Evolutionary conservation across 176 grass and related monocot genomes (phyloP).

Genomic region (Triticum timopheevii): DNA sequence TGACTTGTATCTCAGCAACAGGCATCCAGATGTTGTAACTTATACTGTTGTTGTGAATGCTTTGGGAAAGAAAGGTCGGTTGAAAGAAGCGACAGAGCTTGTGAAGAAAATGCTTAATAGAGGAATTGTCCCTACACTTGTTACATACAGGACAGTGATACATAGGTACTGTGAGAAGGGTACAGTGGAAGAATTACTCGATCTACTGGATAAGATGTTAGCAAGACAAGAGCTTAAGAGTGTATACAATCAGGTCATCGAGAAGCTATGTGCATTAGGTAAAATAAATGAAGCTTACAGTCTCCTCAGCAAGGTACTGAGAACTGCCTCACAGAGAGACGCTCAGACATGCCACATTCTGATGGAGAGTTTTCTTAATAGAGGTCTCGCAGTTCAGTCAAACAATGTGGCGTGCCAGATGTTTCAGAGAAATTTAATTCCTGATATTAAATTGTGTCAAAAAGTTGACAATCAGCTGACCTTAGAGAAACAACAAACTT

Average conservation of each 20-base stretch:
- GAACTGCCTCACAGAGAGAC: constrained; percentile 78
- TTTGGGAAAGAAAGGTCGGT: constrained; percentile 75
- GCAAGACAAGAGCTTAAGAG: constrained; percentile 52
- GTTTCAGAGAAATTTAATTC: constrained; percentile 77
- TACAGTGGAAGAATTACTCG: constrained; percentile 68
- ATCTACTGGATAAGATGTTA: constrained; percentile 83
- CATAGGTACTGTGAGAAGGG: constrained; percentile 81
- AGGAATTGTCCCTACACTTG: constrained; percentile 74
- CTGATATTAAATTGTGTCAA: constrained; percentile 69
- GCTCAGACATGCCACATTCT: constrained; percentile 74
- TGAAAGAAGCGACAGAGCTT: constrained; percentile 75
- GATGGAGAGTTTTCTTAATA: constrained; percentile 74
- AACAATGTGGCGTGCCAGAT: constrained; percentile 85
- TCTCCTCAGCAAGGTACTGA: constrained; percentile 72
- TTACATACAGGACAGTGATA: constrained; percentile 91
- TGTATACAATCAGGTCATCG: constrained; percentile 87
- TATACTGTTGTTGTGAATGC: constrained; percentile 85
- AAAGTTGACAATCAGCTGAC: constrained; percentile 56
- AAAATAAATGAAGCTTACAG: constrained; percentile 69
- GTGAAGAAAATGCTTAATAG: constrained; percentile 84
- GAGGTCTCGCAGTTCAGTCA: constrained; percentile 49
- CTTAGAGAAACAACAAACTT: constrained; percentile 43
- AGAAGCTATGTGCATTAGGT: constrained; percentile 81
- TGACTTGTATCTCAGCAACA: constrained; percentile 94
- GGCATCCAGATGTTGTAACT: constrained; percentile 85